These are phyloP conservation scores for Berkeleyomyces rouxiae DNA, from an alignment of 2,329 filamentous ascomycete species.

Conservation along the genomic window DNA sequence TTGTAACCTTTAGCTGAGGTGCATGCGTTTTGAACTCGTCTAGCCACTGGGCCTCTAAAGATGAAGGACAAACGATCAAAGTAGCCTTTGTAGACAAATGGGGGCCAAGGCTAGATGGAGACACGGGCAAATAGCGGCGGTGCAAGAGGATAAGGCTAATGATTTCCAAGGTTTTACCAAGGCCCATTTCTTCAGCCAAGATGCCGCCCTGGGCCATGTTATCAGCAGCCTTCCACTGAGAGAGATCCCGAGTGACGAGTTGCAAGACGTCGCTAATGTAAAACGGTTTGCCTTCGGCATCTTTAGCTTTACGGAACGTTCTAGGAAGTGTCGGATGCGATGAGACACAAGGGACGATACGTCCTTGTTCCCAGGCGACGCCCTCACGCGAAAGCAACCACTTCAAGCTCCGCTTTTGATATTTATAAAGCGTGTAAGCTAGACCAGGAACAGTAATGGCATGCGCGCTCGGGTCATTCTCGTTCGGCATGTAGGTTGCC, in stretches of 20 bases:
- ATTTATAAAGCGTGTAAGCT: conserved; percentile 45
- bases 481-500: conserved; percentile 34
- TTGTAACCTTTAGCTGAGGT: conserved; percentile 36
- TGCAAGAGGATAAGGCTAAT: conserved; percentile 54
- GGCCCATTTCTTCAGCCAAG: conserved; percentile 66
- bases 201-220: conserved; percentile 41
- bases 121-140: conserved; percentile 12
- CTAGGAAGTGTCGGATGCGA: neutral
- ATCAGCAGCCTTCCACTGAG: conserved; percentile 27
- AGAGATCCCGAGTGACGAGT: conserved; percentile 34
- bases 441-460: conserved; percentile 28
- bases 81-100: conserved; percentile 38
- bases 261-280: conserved; percentile 49
- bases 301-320: conserved; percentile 22
- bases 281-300: conserved; percentile 24
- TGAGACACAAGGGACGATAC: conserved; percentile 9
- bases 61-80: conserved; percentile 42
- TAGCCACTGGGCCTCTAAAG: conserved; percentile 44
- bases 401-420: conserved; percentile 51
- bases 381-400: conserved; percentile 57
- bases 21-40: conserved; percentile 42
- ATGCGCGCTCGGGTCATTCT: conserved; percentile 19
- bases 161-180: conserved; percentile 66
- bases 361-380: conserved; percentile 27
- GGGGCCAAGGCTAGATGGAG: conserved; percentile 23